Base-by-base conservation (phyloP, 768 basidiomycete genomes). In the Pholiota microspora region DNA sequence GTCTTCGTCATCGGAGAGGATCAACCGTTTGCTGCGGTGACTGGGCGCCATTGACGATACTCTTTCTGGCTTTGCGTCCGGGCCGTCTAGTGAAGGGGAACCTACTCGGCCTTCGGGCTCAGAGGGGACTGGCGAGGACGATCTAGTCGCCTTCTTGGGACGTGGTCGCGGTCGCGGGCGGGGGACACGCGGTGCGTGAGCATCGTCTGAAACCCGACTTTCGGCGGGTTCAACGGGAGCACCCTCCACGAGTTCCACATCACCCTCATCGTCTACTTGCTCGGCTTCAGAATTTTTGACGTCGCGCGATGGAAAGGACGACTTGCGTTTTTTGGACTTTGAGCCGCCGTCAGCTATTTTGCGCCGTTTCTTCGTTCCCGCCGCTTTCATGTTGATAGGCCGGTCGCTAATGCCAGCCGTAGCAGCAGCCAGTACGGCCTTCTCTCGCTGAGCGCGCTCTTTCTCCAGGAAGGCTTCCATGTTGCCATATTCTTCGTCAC, bases 381-480 rank as follows among this genome's bases (percentile, higher is more conserved):
- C 69, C 45, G 77, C 52, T 72, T 79, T 69, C 89, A 84, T 80
- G 10, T 77, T 73, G 3, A 69, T 72, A 71, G 83, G 81, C 53
- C 77, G 67, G 29, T 60, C 61, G 28, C 15, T 29, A 9, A 54
- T 62, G 3, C 73, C 72, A 4, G 75, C 79, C 49, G 76, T 69
- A 10, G 73, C 79, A 32, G 78, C 78, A 25, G 73, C 73, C 29
- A 72, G 73, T 23, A 73, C 73, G 3, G 77, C 78, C 67, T 75
- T 79, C 64, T 82, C 81, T 45, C 89, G 78, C 63, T 83, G 68
- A 48, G 57, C 73, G 62, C 79, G 81, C 71, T 96, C 94, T 63
- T 78, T 81, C 69, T 78, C 86, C 54, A 94, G 82, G 78, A 97
- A 97, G 4, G 77, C 82, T 47, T 89, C 86, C 69, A 93, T 87